A percentile compares a stretch with the other conserved stretches of the same genome.
Conservation (phyloP, 768 basidiomycete genomes). For the Tricholoma hemisulphureum region DNA sequence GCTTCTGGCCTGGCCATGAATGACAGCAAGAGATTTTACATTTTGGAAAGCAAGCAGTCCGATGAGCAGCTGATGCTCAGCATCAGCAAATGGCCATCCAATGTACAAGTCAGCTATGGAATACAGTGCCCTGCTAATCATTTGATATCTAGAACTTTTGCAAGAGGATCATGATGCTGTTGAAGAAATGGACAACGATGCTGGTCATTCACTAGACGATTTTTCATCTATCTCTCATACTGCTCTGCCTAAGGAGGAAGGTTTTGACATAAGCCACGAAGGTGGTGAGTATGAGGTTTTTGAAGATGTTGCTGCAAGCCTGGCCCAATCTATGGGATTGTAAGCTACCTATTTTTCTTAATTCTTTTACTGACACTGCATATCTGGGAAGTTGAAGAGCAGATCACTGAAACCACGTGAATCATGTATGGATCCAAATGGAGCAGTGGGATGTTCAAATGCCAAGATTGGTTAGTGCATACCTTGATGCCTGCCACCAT, state of each 20-base stretch:
- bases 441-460: slow-evolving; percentile 3
- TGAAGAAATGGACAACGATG: slow-evolving; percentile 4
- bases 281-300: too few species aligned
- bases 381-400: slow-evolving; percentile 2
- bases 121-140: too few species aligned
- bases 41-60: background rate
- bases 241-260: too few species aligned
- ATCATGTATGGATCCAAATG: slow-evolving; percentile 7
- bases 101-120: background rate
- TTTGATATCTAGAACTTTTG: too few species aligned
- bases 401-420: slow-evolving; percentile 2
- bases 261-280: background rate
- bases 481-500: slow-evolving; percentile 6
- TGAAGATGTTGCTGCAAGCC: slow-evolving; percentile 7
- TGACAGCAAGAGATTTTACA: background rate
- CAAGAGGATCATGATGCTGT: too few species aligned
- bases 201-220: slow-evolving; percentile 2
- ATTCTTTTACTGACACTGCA: background rate
- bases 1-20: background rate
- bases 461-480: background rate
- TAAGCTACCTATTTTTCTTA: background rate
- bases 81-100: background rate
- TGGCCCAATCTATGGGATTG: background rate
- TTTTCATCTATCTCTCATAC: slow-evolving; percentile 1
- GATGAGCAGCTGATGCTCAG: background rate